Evolutionary conservation across 2,329 filamentous ascomycete genomes (phyloP).

Genomic region (Fusarium sublunatum): DNA sequence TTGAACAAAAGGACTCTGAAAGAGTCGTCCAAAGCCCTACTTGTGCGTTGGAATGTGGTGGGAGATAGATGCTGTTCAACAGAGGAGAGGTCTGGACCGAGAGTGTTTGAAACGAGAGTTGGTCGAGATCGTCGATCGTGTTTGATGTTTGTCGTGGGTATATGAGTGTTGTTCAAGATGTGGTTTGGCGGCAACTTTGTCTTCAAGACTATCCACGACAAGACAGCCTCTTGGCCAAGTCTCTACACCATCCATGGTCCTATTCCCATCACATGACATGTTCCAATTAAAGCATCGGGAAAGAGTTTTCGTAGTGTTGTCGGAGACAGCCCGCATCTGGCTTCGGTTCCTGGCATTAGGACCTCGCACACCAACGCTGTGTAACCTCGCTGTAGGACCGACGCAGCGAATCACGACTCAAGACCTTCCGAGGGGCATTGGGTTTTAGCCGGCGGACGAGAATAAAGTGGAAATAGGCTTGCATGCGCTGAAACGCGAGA

Average conservation of each 20-base stretch:
- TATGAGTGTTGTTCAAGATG: neutral
- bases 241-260: too few relatives aligned
- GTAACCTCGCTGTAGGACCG: neutral
- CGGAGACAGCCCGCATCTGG: slow-evolving; percentile 3
- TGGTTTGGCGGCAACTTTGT: neutral
- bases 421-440: neutral
- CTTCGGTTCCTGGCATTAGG: slow-evolving; percentile 28
- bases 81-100: neutral
- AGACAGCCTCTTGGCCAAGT: neutral
- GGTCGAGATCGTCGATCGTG: neutral
- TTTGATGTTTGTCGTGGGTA: neutral
- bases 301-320: neutral
- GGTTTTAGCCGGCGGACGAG: neutral
- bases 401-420: neutral
- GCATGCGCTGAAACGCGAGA: neutral
- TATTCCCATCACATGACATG: neutral
- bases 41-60: slow-evolving; percentile 10
- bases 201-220: neutral
- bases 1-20: slow-evolving; percentile 3
- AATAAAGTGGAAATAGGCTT: slow-evolving; percentile 3
- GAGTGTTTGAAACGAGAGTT: neutral
- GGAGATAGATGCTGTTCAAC: slow-evolving; percentile 1
- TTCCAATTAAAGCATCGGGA: neutral
- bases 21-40: slow-evolving; percentile 14
- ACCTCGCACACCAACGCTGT: neutral